These are phyloP conservation scores for Stephanodiscus triporus DNA, from an alignment of 108 stramenopile species.

Conservation along the genomic window DNA sequence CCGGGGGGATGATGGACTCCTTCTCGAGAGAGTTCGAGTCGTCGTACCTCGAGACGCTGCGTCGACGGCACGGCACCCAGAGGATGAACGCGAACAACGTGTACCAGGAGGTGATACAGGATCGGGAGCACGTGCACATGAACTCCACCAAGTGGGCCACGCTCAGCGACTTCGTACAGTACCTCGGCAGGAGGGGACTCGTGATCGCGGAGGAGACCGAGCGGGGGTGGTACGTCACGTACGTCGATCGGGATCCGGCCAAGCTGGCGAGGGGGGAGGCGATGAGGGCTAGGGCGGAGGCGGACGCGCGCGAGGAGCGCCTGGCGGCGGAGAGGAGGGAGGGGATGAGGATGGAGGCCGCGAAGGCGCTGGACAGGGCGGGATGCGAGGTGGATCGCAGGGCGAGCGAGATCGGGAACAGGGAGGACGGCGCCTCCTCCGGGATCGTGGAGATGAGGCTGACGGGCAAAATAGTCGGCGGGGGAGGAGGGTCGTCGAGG, in stretches of 20 bases:
- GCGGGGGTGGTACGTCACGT: constrained; percentile 96
- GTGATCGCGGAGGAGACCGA: constrained; percentile 96
- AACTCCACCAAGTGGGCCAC: constrained; percentile 97
- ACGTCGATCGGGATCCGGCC: constrained; percentile 91
- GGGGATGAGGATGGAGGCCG: constrained; percentile 74
- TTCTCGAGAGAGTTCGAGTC: constrained; percentile 87
- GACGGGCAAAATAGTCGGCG: not conserved
- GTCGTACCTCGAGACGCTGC: constrained; percentile 85
- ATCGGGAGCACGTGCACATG: constrained; percentile 99
- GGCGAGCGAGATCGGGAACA: constrained; percentile 62
- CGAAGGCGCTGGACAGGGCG: constrained; percentile 72
- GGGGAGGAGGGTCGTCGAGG: not conserved
- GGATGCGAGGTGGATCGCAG: constrained; percentile 56
- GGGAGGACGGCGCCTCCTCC: constrained; percentile 35
- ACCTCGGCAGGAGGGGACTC: constrained; percentile 93
- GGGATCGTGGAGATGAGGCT: constrained; percentile 47
- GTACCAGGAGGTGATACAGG: constrained; percentile 97
- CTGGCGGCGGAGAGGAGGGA: constrained; percentile 57
- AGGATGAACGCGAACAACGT: constrained; percentile 95
- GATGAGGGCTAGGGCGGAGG: constrained; percentile 51
- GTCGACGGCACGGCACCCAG: constrained; percentile 91
- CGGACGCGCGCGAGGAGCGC: constrained; percentile 64
- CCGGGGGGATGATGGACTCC: constrained; percentile 74
- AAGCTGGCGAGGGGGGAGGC: constrained; percentile 58
- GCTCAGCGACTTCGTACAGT: constrained; percentile 94